phyloP scores from a whole-genome alignment of 2,329 filamentous ascomycete species.

The Aspergillus pseudoviridinutans region DNA sequence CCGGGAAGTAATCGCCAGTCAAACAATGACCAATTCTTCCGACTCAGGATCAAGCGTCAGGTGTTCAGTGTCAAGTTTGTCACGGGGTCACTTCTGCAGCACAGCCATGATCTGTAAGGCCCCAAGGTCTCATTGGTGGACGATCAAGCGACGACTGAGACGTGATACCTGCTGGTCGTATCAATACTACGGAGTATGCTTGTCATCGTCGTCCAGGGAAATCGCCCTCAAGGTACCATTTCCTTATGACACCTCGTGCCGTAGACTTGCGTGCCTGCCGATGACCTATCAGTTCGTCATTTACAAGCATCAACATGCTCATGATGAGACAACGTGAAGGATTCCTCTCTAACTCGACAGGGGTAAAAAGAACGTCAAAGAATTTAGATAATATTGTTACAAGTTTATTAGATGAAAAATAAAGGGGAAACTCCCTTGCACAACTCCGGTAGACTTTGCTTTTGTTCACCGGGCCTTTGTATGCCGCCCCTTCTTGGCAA shows the following conservation, averaged over 20 bases:
- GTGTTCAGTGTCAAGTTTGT: neutral
- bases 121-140: conserved; percentile 10
- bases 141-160: conserved; percentile 5
- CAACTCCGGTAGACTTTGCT: neutral
- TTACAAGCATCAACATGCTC: neutral
- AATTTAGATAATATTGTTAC: neutral
- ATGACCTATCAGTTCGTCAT: neutral
- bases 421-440: neutral
- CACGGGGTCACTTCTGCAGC: conserved; percentile 5
- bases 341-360: neutral
- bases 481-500: neutral
- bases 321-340: neutral
- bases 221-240: neutral
- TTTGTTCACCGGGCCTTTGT: neutral
- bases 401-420: neutral
- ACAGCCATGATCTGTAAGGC: conserved; percentile 16
- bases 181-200: neutral
- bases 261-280: neutral
- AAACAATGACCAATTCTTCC: neutral
- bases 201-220: neutral
- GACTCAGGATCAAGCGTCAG: conserved; percentile 4
- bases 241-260: neutral
- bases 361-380: neutral
- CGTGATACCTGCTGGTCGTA: conserved; percentile 8
- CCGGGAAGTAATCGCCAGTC: conserved; percentile 4